These are phyloP conservation scores for Trametes maxima DNA, from an alignment of 768 basidiomycete species.

Conservation along the genomic window DNA sequence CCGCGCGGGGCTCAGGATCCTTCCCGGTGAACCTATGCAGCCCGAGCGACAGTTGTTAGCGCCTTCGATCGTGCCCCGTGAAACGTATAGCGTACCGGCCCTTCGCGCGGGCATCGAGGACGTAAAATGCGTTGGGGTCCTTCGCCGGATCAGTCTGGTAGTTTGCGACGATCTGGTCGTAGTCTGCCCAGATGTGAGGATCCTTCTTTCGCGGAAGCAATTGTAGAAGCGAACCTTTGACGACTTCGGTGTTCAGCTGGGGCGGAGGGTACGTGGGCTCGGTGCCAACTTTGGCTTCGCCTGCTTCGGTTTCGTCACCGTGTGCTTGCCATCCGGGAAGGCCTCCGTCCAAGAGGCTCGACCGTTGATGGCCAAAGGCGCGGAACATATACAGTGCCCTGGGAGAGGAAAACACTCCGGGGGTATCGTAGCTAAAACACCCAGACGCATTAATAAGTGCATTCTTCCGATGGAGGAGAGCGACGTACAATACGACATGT, in stretches of 20 bases:
- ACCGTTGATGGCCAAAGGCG: slow-evolving; percentile 83
- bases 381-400: slow-evolving; percentile 94
- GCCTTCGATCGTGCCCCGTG: slow-evolving; percentile 1
- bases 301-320: slow-evolving; percentile 54
- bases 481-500: slow-evolving; percentile 78
- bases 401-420: slow-evolving; percentile 91
- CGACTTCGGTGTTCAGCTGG: slow-evolving; percentile 47
- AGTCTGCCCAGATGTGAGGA: slow-evolving; percentile 48
- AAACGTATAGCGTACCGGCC: slow-evolving; percentile 57
- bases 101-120: slow-evolving; percentile 86
- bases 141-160: slow-evolving; percentile 48
- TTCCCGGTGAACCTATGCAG: slow-evolving; percentile 69
- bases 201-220: not conserved
- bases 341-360: slow-evolving; percentile 92
- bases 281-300: slow-evolving; percentile 27
- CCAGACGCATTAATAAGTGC: slow-evolving; percentile 11
- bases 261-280: slow-evolving; percentile 54
- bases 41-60: slow-evolving; percentile 6
- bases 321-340: slow-evolving; percentile 80
- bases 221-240: slow-evolving; percentile 49
- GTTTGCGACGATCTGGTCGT: slow-evolving; percentile 81
- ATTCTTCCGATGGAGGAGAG: slow-evolving; percentile 4
- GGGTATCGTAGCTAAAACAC: slow-evolving; percentile 74
- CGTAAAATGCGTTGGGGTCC: slow-evolving; percentile 57
- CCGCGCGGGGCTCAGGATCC: slow-evolving; percentile 88